Evolutionary conservation across 345 rosid genomes (phyloP), one percentile per base, ranked within the genome.

Genomic region (Capsella bursapastoris): DNA sequence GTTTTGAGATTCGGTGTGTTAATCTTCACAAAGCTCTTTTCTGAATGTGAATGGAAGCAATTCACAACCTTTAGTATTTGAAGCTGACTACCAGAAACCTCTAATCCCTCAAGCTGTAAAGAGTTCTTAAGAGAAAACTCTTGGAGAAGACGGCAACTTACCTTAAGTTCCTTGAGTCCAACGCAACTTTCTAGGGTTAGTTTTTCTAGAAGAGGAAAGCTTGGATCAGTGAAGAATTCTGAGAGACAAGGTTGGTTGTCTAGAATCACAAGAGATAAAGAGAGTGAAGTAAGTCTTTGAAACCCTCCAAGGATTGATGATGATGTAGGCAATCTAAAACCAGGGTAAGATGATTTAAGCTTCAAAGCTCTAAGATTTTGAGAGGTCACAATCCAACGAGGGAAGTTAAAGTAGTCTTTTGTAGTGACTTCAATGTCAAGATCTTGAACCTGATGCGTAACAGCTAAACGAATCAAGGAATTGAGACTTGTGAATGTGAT

Each of bases 381-480:
- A 50, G 93, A 89, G 0, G 79, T 69, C 0, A 88, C 75, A 13
- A 87, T 84, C 22, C 89, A 80, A 8, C 91, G 82, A 11, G 98
- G 97, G 73, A 93, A 82, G 53, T 93, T 90, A 77, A 90, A 90
- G 72, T 81, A 87, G 56, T 88, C 96, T 8, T 86, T 84, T 0
- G 98, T 93, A 57, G 84, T 78, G 9, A 93, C 93, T 68, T 93
- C 92, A 0, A 89, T 78, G 71, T 93, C 94, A 10, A 93, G 89
- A 63, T 88, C 80, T 64, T 79, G 86, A 18, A 91, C 97, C 13
- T 86, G 83, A 7, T 81, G 85, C 49, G 92, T 72, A 13, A 93
- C 67, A 45, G 97, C 98, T 43, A 83, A 70, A 10, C 96, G 96
- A 58, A 93, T 84, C 81, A 93, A 75, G 16, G 82, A 66, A 49